These are phyloP conservation scores for Colletotrichum aenigma DNA, from an alignment of 2,329 filamentous ascomycete genomes.

Conservation along the genomic window DNA sequence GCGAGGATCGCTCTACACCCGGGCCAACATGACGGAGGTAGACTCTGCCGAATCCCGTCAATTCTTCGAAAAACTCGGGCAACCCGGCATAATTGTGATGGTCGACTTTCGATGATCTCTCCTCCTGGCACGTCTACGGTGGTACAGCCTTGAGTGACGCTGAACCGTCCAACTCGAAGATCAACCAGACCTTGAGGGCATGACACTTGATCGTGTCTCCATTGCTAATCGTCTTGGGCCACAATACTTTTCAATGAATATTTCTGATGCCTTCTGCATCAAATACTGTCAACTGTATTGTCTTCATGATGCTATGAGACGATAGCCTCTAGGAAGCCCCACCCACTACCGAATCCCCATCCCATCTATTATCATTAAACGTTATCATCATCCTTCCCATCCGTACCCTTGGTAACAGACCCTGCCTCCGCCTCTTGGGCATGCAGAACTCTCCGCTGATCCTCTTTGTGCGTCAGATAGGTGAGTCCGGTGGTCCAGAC, in stretches of 20 bases:
- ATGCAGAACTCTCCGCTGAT: neutral
- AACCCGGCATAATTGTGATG: neutral
- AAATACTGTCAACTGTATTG: fast-evolving
- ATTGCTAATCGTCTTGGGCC: fast-evolving
- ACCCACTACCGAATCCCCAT: neutral
- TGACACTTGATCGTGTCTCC: neutral
- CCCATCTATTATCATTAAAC: neutral
- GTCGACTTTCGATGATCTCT: neutral
- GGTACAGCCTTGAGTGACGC: neutral
- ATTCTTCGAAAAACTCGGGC: neutral
- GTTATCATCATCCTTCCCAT: neutral
- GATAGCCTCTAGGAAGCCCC: fast-evolving
- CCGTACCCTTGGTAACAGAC: neutral
- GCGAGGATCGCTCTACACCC: neutral
- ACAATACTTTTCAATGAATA: neutral
- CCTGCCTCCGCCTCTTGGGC: constrained; percentile 3
- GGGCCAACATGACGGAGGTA: neutral
- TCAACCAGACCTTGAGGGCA: too few relatives aligned
- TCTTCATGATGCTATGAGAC: too few relatives aligned
- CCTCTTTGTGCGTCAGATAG: constrained; percentile 37
- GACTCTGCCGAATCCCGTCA: neutral
- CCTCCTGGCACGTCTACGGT: fast-evolving
- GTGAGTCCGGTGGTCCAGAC: constrained; percentile 63
- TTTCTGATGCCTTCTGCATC: neutral
- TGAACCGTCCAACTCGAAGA: too few relatives aligned